A percentile compares a stretch with the other conserved stretches of the same genome.
These are phyloP conservation scores for Ramaria rubella DNA, from an alignment of 768 basidiomycete species.

Conservation along the genomic window DNA sequence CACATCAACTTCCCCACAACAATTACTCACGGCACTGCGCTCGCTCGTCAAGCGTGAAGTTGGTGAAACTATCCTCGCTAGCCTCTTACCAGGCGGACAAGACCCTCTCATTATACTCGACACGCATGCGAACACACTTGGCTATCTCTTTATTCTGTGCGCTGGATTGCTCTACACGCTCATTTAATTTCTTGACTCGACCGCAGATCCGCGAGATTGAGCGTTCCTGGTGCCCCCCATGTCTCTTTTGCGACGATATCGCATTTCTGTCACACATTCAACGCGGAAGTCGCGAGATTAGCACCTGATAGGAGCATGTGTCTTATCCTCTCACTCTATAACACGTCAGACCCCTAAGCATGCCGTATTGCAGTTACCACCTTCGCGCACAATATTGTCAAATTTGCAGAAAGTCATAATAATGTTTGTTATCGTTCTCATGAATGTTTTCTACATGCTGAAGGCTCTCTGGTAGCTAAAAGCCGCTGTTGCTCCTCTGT, in stretches of 20 bases:
- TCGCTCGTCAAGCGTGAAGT: constrained; percentile 45
- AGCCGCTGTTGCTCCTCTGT: constrained; percentile 51
- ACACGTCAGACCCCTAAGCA: constrained; percentile 8
- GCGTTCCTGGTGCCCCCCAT: constrained; percentile 28
- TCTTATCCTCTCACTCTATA: not conserved
- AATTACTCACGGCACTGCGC: not conserved
- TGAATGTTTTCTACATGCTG: not conserved
- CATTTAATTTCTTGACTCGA: not conserved
- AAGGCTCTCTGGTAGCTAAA: constrained; percentile 26
- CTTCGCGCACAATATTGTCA: constrained; percentile 58
- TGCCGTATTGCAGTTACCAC: constrained; percentile 43
- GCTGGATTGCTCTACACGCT: constrained; percentile 17
- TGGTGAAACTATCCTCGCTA: constrained; percentile 49
- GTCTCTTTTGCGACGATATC: constrained; percentile 40
- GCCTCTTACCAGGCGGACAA: constrained; percentile 48
- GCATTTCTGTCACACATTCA: constrained; percentile 57
- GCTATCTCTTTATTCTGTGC: constrained; percentile 67
- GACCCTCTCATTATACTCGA: constrained; percentile 63
- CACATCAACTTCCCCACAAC: not conserved
- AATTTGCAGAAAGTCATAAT: constrained; percentile 40
- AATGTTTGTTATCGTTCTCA: constrained; percentile 37
- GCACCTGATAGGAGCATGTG: constrained; percentile 62
- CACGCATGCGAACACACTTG: constrained; percentile 51
- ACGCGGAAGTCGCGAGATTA: constrained; percentile 53
- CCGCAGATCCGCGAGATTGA: constrained; percentile 54